Evolutionary conservation across 768 basidiomycete genomes (phyloP), one percentile per base, ranked within the genome.

Genomic region (Naganishia friedmannii): DNA sequence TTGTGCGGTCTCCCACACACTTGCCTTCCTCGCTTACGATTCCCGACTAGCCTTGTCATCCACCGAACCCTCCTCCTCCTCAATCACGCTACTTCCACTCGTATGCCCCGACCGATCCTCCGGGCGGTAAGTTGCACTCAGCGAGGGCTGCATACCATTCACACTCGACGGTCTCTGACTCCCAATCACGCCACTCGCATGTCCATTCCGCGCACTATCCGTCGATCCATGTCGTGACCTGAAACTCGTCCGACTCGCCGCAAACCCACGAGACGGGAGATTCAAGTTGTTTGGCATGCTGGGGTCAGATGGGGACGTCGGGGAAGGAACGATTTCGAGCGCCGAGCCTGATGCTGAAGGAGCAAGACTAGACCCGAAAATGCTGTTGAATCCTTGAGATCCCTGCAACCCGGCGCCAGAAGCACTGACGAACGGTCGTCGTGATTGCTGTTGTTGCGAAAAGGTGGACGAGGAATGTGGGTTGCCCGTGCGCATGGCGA

Each of bases 361-460:
- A 1, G 78, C 79, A 26, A 78, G 77, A 5, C 72, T 56, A 1
- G 73, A 63, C 5, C 78, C 78, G 51, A 79, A 79, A n/a, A 77
- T 48, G 8, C 42, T 53, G 63, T 75, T 78, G 73, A 79, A 79
- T 0, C 65, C 71, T 21, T 75, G 73, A 1, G 66, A 72, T 0
- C 73, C 73, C 3, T 48, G 51, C 23, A 68, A 63, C 28, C 58
- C 65, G 2, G 57, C 51, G 3, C 77, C 79, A 51, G 73, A 73
- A 15, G 71, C 56, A 45, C 73, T 55, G 12, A 45, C 48, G 34
- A 72, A 72, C 2, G 58, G 39, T 48, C 71, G 46, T 8, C 71
- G 67, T 17, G 58, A 26, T 42, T 66, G 63, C 6, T 56, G 65
- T 21, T 55, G 42, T 51, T 51, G 29, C 29, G 54, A 55, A 19